These are phyloP conservation scores for Penicillium salamii DNA, from an alignment of 495 filamentous ascomycete genomes.

Conservation along the genomic window DNA sequence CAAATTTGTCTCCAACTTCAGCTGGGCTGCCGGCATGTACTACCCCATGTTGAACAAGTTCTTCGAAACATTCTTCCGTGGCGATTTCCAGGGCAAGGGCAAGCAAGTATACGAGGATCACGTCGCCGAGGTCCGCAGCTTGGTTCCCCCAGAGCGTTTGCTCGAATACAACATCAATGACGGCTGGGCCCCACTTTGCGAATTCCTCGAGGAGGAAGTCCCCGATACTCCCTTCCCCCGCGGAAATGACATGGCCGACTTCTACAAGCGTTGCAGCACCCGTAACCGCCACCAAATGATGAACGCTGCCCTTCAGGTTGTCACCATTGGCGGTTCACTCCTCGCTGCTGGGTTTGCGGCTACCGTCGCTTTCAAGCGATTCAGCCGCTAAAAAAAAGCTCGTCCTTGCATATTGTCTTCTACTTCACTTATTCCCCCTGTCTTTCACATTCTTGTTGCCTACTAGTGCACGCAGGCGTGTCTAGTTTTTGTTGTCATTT, in stretches of 20 bases:
- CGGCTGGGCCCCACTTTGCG: slow-evolving; percentile 66
- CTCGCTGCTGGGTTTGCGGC: slow-evolving; percentile 40
- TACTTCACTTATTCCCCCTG: slow-evolving; percentile 6
- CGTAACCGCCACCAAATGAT: slow-evolving; percentile 62
- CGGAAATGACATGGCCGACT: slow-evolving; percentile 53
- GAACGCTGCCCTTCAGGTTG: slow-evolving; percentile 52
- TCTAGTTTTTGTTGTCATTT: background rate
- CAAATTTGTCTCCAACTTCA: slow-evolving; percentile 49
- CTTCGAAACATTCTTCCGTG: slow-evolving; percentile 55
- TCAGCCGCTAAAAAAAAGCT: slow-evolving; percentile 28
- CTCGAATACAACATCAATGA: slow-evolving; percentile 64
- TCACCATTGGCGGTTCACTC: slow-evolving; percentile 48
- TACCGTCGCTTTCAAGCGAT: slow-evolving; percentile 42
- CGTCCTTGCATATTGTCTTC: slow-evolving; percentile 6
- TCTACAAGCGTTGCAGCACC: slow-evolving; percentile 55
- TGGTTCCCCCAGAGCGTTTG: slow-evolving; percentile 47
- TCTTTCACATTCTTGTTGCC: slow-evolving; percentile 1
- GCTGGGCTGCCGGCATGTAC: slow-evolving; percentile 57
- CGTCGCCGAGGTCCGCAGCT: slow-evolving; percentile 42
- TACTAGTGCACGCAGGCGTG: slow-evolving; percentile 21
- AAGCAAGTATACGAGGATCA: slow-evolving; percentile 51
- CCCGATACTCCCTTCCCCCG: slow-evolving; percentile 50
- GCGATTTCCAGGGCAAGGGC: slow-evolving; percentile 49
- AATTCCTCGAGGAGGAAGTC: slow-evolving; percentile 59
- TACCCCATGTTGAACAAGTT: slow-evolving; percentile 59